phyloP scores from a whole-genome alignment of 148 eudicot genomes.

The Silene conica region DNA sequence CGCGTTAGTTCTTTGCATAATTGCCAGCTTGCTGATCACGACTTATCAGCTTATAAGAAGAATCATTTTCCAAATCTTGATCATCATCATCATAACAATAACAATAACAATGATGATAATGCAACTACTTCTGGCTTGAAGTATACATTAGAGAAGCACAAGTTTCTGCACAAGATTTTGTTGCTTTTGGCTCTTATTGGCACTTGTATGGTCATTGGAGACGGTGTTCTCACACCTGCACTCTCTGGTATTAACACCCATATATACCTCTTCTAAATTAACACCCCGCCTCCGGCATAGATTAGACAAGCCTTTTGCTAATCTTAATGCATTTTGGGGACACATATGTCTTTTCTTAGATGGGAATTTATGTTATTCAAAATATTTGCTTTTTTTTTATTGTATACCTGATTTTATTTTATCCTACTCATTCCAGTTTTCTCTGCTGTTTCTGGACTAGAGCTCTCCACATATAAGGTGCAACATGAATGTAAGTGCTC shows the following conservation, averaged over 20 bases:
- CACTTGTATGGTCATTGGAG: conserved; percentile 71
- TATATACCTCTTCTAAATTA: too few species aligned
- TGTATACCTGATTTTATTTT: neutral
- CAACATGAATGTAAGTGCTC: conserved; percentile 29
- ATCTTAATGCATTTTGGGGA: too few species aligned
- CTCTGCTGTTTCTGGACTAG: conserved; percentile 33
- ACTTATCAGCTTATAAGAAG: conserved; percentile 36
- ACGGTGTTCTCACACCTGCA: conserved; percentile 75
- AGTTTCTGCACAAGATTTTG: conserved; percentile 46
- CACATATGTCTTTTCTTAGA: too few species aligned
- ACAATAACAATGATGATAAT: neutral
- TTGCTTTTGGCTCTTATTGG: conserved; percentile 73
- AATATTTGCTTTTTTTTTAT: too few species aligned
- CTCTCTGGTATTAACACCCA: too few species aligned
- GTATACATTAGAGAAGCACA: conserved; percentile 50
- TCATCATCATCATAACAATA: too few species aligned
- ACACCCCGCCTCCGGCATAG: too few species aligned
- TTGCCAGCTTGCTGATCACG: conserved; percentile 42
- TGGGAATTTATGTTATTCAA: too few species aligned
- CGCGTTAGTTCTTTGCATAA: conserved; percentile 58
- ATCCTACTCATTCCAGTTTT: conserved; percentile 21
- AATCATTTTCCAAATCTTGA: neutral
- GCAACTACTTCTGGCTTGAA: conserved; percentile 28
- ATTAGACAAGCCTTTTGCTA: too few species aligned
- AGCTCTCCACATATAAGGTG: conserved; percentile 25